Conservation (phyloP, 2,329 filamentous ascomycete species). For the Aquanectria penicillioides region DNA sequence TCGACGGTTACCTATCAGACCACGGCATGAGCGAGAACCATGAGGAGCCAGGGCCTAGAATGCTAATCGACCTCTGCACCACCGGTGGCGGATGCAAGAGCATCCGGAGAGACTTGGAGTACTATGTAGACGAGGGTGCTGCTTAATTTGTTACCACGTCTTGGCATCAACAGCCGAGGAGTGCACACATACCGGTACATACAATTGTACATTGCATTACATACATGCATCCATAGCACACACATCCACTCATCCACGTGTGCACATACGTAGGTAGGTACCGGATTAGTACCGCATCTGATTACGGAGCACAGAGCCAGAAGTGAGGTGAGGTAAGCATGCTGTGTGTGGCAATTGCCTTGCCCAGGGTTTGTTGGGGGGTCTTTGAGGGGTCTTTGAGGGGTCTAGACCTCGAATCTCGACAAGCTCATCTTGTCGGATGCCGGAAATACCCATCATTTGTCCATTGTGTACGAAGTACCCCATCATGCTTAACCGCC, state of each 20-base stretch:
- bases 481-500: not conserved
- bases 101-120: not conserved
- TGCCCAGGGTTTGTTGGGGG: constrained; percentile 7
- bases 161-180: constrained; percentile 8
- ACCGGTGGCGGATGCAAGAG: constrained; percentile 15
- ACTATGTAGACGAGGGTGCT: not conserved
- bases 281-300: too few species aligned
- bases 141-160: too few species aligned
- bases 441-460: constrained; percentile 7
- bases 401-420: constrained; percentile 9
- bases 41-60: constrained; percentile 18
- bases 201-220: too few species aligned
- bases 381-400: constrained; percentile 7
- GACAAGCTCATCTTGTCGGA: not conserved
- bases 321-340: not conserved
- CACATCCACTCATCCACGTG: too few species aligned
- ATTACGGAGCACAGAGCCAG: constrained; percentile 2
- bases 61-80: constrained; percentile 19
- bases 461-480: too few species aligned
- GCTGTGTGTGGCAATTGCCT: not conserved
- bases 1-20: constrained; percentile 12
- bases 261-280: too few species aligned
- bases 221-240: too few species aligned
- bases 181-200: too few species aligned
- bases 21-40: constrained; percentile 11